Evolutionary conservation across 2,329 filamentous ascomycete genomes (phyloP).

Genomic region (Cyphellophora attinorum): DNA sequence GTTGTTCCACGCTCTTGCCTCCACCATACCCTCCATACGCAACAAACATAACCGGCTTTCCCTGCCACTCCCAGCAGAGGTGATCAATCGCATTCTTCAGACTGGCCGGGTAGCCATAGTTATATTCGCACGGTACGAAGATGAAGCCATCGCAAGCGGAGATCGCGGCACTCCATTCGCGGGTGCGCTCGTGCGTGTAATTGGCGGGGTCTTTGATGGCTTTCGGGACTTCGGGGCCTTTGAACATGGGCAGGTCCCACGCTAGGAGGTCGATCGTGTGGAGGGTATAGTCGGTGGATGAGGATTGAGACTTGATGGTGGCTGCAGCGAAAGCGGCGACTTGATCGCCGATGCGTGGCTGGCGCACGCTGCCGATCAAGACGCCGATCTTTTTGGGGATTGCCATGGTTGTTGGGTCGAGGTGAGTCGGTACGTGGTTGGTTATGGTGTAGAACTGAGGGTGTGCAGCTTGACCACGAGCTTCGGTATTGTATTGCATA

Average conservation of each 20-base stretch:
- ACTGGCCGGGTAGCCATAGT: slow-evolving; percentile 43
- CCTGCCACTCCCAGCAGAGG: slow-evolving; percentile 48
- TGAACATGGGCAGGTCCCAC: slow-evolving; percentile 27
- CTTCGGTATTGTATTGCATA: too few relatives aligned
- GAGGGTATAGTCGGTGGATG: slow-evolving; percentile 13
- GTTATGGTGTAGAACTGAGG: too few relatives aligned
- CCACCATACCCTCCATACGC: slow-evolving; percentile 43
- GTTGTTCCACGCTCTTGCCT: slow-evolving; percentile 26
- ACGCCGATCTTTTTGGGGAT: slow-evolving; percentile 26
- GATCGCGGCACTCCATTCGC: slow-evolving; percentile 28
- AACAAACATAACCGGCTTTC: slow-evolving; percentile 45
- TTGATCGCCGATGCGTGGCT: slow-evolving; percentile 26
- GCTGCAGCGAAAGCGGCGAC: slow-evolving; percentile 25
- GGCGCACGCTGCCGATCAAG: slow-evolving; percentile 27
- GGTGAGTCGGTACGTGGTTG: too few relatives aligned
- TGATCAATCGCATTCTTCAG: slow-evolving; percentile 57
- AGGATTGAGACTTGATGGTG: slow-evolving; percentile 6
- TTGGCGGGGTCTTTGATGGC: slow-evolving; percentile 21
- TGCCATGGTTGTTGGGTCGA: too few relatives aligned
- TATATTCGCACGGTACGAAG: slow-evolving; percentile 41
- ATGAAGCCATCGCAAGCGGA: slow-evolving; percentile 27
- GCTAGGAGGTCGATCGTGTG: slow-evolving; percentile 24
- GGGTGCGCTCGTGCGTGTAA: slow-evolving; percentile 28
- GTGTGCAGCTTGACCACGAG: too few relatives aligned
- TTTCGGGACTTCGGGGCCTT: slow-evolving; percentile 30